Evolutionary conservation across 495 filamentous ascomycete genomes (phyloP).

Genomic region (Penicillium ucsense): DNA sequence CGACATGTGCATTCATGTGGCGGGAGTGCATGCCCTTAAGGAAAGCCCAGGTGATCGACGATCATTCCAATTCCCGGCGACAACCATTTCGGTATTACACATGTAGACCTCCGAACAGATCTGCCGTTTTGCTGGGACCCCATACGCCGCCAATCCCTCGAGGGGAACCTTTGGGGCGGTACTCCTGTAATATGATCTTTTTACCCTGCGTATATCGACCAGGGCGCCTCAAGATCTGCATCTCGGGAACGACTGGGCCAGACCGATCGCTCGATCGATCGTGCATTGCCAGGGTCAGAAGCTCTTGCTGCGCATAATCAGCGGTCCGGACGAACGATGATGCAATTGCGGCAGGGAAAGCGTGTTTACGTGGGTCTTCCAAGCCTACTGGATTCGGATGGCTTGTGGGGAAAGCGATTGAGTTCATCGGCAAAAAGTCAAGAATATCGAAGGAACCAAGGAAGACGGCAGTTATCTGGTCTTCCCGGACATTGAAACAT

Average conservation of each 20-base stretch:
- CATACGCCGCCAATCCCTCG: too few species aligned
- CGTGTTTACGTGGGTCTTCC: constrained; percentile 1
- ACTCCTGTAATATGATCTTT: too few species aligned
- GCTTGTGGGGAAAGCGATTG: neutral
- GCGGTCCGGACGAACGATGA: constrained; percentile 5
- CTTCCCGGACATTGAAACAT: too few species aligned
- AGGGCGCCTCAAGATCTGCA: constrained; percentile 7
- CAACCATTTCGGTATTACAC: too few species aligned
- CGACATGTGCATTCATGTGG: neutral
- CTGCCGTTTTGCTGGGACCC: neutral
- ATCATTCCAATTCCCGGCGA: neutral
- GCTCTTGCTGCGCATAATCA: constrained; percentile 4
- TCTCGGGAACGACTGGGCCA: neutral
- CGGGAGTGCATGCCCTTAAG: constrained; percentile 4
- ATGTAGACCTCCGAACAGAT: constrained; percentile 4
- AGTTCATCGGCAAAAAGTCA: neutral
- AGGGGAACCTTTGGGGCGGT: too few species aligned
- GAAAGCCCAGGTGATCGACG: neutral
- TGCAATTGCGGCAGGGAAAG: constrained; percentile 5
- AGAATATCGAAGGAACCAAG: too few species aligned
- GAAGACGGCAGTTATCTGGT: too few species aligned
- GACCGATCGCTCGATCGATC: constrained; percentile 9
- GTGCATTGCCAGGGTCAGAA: constrained; percentile 12
- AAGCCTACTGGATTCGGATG: neutral
- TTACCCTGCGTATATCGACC: neutral